phyloP scores from a whole-genome alignment of 208 protist species.

The Naegleria lovaniensis region DNA sequence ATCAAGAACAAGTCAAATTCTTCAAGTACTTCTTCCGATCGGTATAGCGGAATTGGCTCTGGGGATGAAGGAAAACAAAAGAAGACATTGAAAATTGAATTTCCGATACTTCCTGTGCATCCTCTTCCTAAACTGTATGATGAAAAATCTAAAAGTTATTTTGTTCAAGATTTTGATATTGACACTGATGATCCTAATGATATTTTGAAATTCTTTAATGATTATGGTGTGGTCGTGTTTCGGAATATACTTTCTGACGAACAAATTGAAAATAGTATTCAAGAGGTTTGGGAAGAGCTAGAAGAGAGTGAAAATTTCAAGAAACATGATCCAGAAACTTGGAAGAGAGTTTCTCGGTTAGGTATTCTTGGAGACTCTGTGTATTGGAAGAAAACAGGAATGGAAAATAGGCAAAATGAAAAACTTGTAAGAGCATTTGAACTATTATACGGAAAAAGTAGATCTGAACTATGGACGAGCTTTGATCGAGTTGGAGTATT shows the following conservation, averaged over 20 bases:
- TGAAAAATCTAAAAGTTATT: not conserved
- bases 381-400: not conserved
- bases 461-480: not conserved
- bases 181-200: not conserved
- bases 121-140: not conserved
- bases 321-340: not conserved
- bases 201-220: not conserved
- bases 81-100: not conserved
- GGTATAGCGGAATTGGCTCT: too few species aligned
- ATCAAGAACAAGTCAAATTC: too few species aligned
- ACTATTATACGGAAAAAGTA: not conserved
- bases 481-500: constrained; percentile 21
- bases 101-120: not conserved
- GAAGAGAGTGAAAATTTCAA: not conserved
- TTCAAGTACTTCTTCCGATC: too few species aligned
- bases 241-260: not conserved
- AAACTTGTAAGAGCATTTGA: not conserved
- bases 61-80: too few species aligned
- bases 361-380: not conserved
- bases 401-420: constrained; percentile 24
- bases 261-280: not conserved
- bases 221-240: not conserved
- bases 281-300: not conserved
- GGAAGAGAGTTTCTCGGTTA: not conserved
- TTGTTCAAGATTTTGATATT: not conserved